Evolutionary conservation across 176 grass and related monocot species (phyloP).

Genomic region (Tillandsia fasciculata): DNA sequence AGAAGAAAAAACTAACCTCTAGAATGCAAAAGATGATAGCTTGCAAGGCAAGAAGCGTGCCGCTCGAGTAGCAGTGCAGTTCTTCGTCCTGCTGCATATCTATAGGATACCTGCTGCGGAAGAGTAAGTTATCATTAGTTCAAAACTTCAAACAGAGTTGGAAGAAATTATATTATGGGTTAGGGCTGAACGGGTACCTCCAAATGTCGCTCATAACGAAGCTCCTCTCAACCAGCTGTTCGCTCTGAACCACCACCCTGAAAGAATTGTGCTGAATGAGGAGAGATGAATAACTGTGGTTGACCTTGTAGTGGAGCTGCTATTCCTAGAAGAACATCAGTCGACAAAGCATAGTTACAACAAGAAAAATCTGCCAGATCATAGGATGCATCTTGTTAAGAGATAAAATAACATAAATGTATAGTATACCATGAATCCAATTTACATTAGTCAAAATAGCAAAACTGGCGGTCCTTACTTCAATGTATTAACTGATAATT

Average conservation of each 20-base stretch:
- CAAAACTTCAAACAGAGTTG: slow-evolving; percentile 5
- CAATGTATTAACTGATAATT: not conserved
- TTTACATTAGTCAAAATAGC: no score
- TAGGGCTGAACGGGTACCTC: slow-evolving; percentile 20
- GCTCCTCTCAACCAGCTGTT: slow-evolving; percentile 38
- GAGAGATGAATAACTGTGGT: slow-evolving; percentile 46
- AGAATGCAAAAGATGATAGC: slow-evolving; percentile 45
- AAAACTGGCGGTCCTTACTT: no score
- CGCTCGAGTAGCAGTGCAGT: slow-evolving; percentile 50
- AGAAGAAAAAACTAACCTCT: slow-evolving; percentile 27
- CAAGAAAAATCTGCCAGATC: slow-evolving; percentile 6
- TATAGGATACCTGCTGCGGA: slow-evolving; percentile 33
- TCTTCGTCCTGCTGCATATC: slow-evolving; percentile 64
- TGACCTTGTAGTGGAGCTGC: slow-evolving; percentile 31
- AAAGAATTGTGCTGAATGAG: slow-evolving; percentile 33
- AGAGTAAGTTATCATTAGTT: not conserved
- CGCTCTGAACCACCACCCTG: slow-evolving; percentile 51
- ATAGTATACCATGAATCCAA: not conserved
- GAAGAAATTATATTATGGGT: not conserved
- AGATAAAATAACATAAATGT: not conserved
- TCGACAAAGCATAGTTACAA: not conserved
- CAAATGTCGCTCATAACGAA: slow-evolving; percentile 19
- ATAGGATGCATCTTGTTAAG: not conserved
- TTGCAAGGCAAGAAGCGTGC: slow-evolving; percentile 68
- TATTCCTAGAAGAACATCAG: slow-evolving; percentile 20